phyloP scores from a whole-genome alignment of 2,329 filamentous ascomycete species.

The Xylaria polymorpha region DNA sequence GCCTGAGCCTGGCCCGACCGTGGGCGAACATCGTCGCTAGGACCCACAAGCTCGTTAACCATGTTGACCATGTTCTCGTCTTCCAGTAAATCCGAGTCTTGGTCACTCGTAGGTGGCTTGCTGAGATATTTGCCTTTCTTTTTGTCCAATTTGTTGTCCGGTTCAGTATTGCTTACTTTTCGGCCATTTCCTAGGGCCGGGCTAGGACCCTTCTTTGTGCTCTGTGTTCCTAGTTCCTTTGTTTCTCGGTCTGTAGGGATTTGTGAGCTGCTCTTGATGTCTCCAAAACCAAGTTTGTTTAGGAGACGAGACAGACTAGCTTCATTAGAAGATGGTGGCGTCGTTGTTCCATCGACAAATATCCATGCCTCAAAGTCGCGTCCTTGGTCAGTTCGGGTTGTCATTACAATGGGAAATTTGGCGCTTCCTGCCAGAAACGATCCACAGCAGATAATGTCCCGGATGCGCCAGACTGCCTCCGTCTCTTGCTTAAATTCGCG shows the following conservation, averaged over 20 bases:
- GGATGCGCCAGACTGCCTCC: conserved; percentile 59
- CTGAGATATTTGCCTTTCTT: conserved; percentile 39
- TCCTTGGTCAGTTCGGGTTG: conserved; percentile 37
- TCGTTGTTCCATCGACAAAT: conserved; percentile 41
- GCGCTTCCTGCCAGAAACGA: conserved; percentile 59
- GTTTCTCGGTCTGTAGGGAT: conserved; percentile 17
- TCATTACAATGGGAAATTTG: conserved; percentile 54
- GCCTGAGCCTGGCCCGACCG: conserved; percentile 47
- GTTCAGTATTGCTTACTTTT: conserved; percentile 7
- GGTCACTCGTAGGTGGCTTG: conserved; percentile 31
- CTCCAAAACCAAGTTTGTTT: conserved; percentile 42
- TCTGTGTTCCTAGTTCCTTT: conserved; percentile 6
- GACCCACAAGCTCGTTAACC: conserved; percentile 52
- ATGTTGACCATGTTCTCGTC: conserved; percentile 59
- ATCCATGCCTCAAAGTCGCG: conserved; percentile 44
- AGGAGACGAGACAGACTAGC: conserved; percentile 42
- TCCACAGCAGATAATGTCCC: conserved; percentile 62
- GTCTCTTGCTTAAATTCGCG: conserved; percentile 49
- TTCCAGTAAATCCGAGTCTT: conserved; percentile 46
- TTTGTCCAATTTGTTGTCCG: conserved; percentile 24
- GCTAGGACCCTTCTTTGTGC: neutral
- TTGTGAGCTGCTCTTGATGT: conserved; percentile 31
- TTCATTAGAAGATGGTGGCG: conserved; percentile 37
- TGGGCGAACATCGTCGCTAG: conserved; percentile 44
- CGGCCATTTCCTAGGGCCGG: neutral